Base-by-base conservation (phyloP, 768 basidiomycete species). In the Leccinellum luteum region DNA sequence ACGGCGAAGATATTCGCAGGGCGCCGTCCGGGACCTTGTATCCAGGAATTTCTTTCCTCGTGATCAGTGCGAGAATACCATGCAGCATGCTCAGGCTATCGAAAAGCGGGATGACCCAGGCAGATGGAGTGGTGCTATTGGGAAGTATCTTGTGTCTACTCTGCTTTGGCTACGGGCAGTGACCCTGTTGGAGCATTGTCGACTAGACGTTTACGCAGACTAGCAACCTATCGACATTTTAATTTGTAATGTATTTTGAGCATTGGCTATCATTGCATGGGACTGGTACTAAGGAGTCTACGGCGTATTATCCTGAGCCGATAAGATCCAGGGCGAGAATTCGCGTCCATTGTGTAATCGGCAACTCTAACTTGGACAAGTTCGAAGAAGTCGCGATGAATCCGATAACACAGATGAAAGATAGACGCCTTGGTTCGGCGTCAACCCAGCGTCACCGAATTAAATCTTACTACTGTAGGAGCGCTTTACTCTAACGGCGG, bases 1-100 rank as follows among this genome's bases (percentile, higher is more conserved):
- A 19, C 67, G 61, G 51, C 69, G 69, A 28, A 47, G 55, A 28
- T 43, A 59, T 31, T 74, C 74, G 35, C 66, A 61, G 54, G 50
- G 48, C 21, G 34, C 21, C n/a, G 53, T 73, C 45, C 63, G 61
- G 30, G 59, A 63, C 25, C 45, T 74, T 55, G 60, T 75, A 50
- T 58, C 49, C 17, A 62, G 60, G 15, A 66, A 67, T 51, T 60
- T 55, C 47, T 19, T 61, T 50, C 43, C 51, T 53, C 48, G 50
- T 35, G 55, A 58, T 31, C 52, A n/a, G 52, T 6, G 43, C 35
- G 54, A 53, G n/a, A 43, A 47, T 45, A n/a, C 27, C 15, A 25
- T 35, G 30, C 51, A 45, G 14, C 23, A 30, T 5, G 32, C 34
- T 30, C 28, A 30, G 25, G n/a, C 21, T 32, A 23, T 19, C 8